Evolutionary conservation across 805 yeast species (phyloP).

Genomic region (Ogataea methanolica): DNA sequence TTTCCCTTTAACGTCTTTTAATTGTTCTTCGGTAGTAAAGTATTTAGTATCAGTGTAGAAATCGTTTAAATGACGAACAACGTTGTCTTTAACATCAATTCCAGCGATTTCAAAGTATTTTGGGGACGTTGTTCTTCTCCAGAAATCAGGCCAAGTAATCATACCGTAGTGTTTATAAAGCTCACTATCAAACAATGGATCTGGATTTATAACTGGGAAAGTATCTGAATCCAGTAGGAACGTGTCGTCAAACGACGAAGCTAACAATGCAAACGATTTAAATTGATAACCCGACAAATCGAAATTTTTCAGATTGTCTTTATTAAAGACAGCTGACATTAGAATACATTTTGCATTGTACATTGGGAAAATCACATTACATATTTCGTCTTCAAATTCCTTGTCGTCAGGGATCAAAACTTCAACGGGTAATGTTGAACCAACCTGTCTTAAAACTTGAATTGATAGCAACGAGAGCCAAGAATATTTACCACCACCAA

Average conservation of each 20-base stretch:
- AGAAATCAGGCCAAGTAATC: slow-evolving; percentile 80
- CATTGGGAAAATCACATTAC: slow-evolving; percentile 33
- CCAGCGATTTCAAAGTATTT: slow-evolving; percentile 65
- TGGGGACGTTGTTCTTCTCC: slow-evolving; percentile 83
- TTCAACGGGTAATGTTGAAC: slow-evolving; percentile 35
- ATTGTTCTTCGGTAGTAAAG: slow-evolving; percentile 31
- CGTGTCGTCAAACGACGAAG: slow-evolving; percentile 69
- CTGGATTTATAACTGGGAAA: slow-evolving; percentile 64
- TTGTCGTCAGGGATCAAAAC: slow-evolving; percentile 31
- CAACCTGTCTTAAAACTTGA: slow-evolving; percentile 35
- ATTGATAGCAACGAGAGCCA: slow-evolving; percentile 32
- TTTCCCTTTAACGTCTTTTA: slow-evolving; percentile 6
- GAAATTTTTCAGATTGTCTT: slow-evolving; percentile 9
- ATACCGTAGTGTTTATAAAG: slow-evolving; percentile 50
- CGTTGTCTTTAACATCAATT: slow-evolving; percentile 34
- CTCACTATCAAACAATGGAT: slow-evolving; percentile 49
- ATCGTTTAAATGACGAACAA: slow-evolving; percentile 23
- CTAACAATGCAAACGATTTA: slow-evolving; percentile 46
- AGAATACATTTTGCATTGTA: slow-evolving; percentile 35
- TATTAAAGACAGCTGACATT: slow-evolving; percentile 32
- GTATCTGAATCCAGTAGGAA: slow-evolving; percentile 74
- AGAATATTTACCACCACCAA: slow-evolving; percentile 35
- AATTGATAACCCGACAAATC: slow-evolving; percentile 24
- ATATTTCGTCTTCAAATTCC: slow-evolving; percentile 33
- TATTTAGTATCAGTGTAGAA: slow-evolving; percentile 19